Evolutionary conservation across 768 basidiomycete genomes (phyloP).

Genomic region (Phaffia tasmanica): DNA sequence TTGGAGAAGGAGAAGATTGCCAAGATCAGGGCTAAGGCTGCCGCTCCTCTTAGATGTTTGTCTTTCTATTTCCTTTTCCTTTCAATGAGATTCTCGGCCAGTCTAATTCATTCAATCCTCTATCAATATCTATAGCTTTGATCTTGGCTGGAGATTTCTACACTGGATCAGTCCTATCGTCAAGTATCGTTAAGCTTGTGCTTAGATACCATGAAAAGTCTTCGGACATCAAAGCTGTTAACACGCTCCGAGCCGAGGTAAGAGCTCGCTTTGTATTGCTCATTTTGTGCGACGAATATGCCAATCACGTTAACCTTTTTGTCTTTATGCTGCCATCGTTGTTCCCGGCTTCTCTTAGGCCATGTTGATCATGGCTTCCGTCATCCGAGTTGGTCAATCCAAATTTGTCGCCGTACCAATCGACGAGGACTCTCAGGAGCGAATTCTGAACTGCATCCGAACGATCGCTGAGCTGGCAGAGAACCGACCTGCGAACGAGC

Average conservation of each 20-base stretch:
- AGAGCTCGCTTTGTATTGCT: conserved; percentile 23
- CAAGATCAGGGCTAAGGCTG: conserved; percentile 70
- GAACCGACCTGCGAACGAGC: conserved; percentile 42
- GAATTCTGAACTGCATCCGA: conserved; percentile 91
- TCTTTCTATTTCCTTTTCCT: neutral
- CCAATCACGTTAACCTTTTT: too few species aligned
- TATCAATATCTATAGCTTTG: conserved; percentile 45
- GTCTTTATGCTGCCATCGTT: too few species aligned
- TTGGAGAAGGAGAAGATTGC: conserved; percentile 50
- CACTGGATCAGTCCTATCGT: conserved; percentile 81
- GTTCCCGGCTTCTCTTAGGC: conserved; percentile 44
- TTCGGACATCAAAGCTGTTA: conserved; percentile 48
- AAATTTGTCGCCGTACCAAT: conserved; percentile 90
- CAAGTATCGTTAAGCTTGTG: conserved; percentile 80
- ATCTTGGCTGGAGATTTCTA: conserved; percentile 95
- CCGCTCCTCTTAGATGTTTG: conserved; percentile 77
- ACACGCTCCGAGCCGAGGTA: conserved; percentile 77
- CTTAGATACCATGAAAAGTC: conserved; percentile 54
- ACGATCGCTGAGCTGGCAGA: conserved; percentile 68
- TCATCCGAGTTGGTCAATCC: conserved; percentile 93
- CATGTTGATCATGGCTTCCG: conserved; percentile 96
- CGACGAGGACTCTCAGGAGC: conserved; percentile 93
- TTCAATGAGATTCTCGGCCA: neutral
- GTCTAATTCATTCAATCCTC: neutral
- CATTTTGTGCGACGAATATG: neutral